A percentile compares a stretch with the other conserved stretches of the same genome.
Conservation (phyloP, 495 filamentous ascomycete genomes). For the Hyaloscypha variabilis region DNA sequence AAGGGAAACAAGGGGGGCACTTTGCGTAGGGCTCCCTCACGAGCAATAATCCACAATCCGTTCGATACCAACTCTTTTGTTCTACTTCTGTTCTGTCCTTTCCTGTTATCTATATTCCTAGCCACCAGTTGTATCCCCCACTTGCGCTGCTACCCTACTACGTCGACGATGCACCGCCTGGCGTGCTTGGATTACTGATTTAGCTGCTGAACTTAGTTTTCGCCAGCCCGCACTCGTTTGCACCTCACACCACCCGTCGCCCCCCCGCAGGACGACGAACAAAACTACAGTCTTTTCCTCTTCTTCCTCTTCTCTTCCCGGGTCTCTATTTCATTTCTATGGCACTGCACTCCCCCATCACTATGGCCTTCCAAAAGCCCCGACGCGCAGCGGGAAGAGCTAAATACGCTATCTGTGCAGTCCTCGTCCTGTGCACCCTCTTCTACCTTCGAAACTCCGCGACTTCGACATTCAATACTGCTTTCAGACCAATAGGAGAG, state of each 20-base stretch:
- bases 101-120: no score
- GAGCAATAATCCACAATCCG: no score
- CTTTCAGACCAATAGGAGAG: not conserved
- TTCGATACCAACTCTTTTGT: no score
- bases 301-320: not conserved
- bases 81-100: no score
- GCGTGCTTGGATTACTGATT: no score
- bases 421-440: constrained; percentile 12
- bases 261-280: not conserved
- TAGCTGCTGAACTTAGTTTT: no score
- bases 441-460: constrained; percentile 21
- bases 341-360: constrained; percentile 26
- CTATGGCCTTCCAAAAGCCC: constrained; percentile 30
- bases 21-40: no score
- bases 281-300: not conserved
- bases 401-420: constrained; percentile 19
- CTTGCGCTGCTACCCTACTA: no score
- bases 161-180: no score
- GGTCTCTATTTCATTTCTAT: constrained; percentile 3
- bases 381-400: constrained; percentile 20
- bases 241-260: not conserved
- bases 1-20: no score
- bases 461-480: not conserved
- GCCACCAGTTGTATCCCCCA: no score
- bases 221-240: no score